Conservation (phyloP, 2,329 filamentous ascomycete genomes). For the Claviceps monticola region DNA sequence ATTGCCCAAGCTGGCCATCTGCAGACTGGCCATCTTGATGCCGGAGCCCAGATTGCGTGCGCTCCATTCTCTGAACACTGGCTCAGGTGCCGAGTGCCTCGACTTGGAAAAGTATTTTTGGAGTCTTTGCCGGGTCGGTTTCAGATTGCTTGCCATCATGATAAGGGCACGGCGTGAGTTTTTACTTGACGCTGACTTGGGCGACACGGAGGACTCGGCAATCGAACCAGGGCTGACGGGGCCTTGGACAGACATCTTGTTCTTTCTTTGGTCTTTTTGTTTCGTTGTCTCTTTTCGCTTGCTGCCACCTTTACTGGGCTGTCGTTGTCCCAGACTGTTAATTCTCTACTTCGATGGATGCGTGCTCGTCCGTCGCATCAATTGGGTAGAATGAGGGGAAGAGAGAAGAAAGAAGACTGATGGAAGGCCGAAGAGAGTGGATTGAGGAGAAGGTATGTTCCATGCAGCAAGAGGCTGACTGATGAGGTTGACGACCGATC, state of each 20-base stretch:
- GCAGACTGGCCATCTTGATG: constrained; percentile 4
- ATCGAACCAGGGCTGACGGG: neutral
- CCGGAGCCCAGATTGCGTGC: constrained; percentile 8
- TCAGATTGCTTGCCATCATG: constrained; percentile 10
- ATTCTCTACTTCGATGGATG: neutral
- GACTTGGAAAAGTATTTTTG: constrained; percentile 17
- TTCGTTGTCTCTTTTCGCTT: neutral
- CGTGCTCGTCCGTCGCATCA: neutral
- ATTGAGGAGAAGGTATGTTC: too few species aligned
- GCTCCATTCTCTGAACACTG: constrained; percentile 15
- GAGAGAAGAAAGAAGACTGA: neutral
- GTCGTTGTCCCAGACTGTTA: neutral
- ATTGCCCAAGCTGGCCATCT: constrained; percentile 5
- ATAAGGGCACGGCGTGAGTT: constrained; percentile 6
- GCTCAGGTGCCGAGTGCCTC: constrained; percentile 13
- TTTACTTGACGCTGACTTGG: neutral
- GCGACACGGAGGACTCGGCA: neutral
- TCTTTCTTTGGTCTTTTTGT: neutral
- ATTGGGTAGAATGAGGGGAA: neutral
- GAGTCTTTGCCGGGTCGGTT: constrained; percentile 16
- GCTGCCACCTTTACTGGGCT: neutral
- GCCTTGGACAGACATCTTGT: neutral
- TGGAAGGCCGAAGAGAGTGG: too few species aligned
- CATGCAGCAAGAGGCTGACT: too few species aligned
- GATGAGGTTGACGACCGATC: too few species aligned